A percentile compares a stretch with the other conserved stretches of the same genome.
Conservation (phyloP, 192 early-diverging fungal genomes). For the Funneliformis geosporum region DNA sequence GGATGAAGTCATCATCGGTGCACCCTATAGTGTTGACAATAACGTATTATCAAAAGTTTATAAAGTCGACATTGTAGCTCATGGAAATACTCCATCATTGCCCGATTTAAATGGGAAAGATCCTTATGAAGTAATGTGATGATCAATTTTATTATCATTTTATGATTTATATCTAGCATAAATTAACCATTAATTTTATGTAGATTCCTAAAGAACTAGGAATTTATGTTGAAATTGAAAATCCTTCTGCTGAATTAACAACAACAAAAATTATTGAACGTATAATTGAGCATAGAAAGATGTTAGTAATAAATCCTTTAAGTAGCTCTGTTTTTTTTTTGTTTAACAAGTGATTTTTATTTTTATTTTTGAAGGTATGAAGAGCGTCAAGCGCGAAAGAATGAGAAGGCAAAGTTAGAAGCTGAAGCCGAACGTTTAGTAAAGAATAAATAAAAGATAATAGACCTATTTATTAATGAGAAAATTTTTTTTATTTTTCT, state of each 20-base stretch:
- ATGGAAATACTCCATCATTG: conserved; percentile 68
- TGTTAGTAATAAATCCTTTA: conserved; percentile 52
- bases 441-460: too few relatives aligned
- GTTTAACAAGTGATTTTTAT: conserved; percentile 8
- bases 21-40: conserved; percentile 85
- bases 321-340: neutral
- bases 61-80: conserved; percentile 80
- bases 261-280: conserved; percentile 86
- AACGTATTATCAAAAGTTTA: conserved; percentile 85
- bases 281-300: conserved; percentile 82
- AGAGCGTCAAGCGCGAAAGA: conserved; percentile 77
- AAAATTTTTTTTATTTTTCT: too few relatives aligned
- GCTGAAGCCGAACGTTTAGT: neutral
- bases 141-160: neutral
- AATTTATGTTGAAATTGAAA: conserved; percentile 81
- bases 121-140: conserved; percentile 66
- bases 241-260: conserved; percentile 74
- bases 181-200: neutral
- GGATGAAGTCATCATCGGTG: conserved; percentile 92
- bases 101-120: conserved; percentile 75
- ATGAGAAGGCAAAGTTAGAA: conserved; percentile 67
- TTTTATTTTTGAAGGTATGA: conserved; percentile 50
- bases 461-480: too few relatives aligned
- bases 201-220: conserved; percentile 75
- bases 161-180: neutral